A percentile compares a stretch with the other conserved stretches of the same genome.
These are phyloP conservation scores for rapeseed (Brassica napus) DNA, from an alignment of 345 rosid species.

Conservation along the genomic window Da-Ae NC_063447.1:11420001-11420500, in stretches of 20 bases:
- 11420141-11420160: conserved; percentile 12
- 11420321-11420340: not conserved
- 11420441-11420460: too few relatives aligned
- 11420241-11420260: too few relatives aligned
- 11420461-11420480: too few relatives aligned
- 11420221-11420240: not conserved
- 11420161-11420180: not conserved
- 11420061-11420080: not conserved
- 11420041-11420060: not conserved
- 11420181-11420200: not conserved
- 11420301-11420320: not conserved
- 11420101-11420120: conserved; percentile 92
- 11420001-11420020: not conserved
- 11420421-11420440: too few relatives aligned
- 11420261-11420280: not conserved
- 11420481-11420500: not conserved
- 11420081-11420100: conserved; percentile 28
- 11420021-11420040: not conserved
- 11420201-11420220: conserved; percentile 4
- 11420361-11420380: too few relatives aligned
- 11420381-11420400: too few relatives aligned
- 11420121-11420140: conserved; percentile 85
- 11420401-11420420: too few relatives aligned
- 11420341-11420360: not conserved
- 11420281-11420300: not conserved